Conservation (phyloP, 2,329 filamentous ascomycete genomes). For the Gaeumannomyces tritici region DNA sequence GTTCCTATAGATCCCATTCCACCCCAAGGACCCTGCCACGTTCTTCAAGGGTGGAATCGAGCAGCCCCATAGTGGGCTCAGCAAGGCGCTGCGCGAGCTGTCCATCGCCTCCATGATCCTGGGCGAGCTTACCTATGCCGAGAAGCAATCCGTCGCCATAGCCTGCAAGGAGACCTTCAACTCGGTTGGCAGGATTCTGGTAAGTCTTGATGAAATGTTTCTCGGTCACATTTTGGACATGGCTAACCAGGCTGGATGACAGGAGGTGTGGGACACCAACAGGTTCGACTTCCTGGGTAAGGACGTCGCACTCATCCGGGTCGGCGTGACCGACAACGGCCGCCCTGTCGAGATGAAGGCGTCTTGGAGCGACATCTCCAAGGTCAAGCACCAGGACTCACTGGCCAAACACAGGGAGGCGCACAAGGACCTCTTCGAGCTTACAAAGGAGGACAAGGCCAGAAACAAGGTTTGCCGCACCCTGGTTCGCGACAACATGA, state of each 20-base stretch:
- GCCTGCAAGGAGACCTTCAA: background rate
- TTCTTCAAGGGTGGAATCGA: background rate
- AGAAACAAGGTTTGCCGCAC: background rate
- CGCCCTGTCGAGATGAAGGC: background rate
- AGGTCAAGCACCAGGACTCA: background rate
- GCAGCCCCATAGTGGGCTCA: background rate
- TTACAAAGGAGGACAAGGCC: background rate
- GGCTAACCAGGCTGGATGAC: background rate
- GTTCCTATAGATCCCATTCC: background rate
- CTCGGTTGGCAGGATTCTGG: background rate
- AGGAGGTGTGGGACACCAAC: conserved; percentile 3
- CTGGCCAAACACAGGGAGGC: background rate
- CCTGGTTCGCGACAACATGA: background rate
- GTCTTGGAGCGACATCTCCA: background rate
- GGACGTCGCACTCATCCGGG: background rate
- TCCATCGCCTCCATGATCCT: background rate
- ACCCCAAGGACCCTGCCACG: background rate
- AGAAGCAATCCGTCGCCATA: background rate
- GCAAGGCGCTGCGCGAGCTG: background rate
- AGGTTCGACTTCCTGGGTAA: background rate
- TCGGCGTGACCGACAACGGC: background rate
- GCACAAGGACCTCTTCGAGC: too few relatives aligned
- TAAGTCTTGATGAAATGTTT: background rate
- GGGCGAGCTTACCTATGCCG: background rate
- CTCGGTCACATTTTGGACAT: background rate